These are phyloP conservation scores for Phialocephala sp. DNA, from an alignment of 2,329 filamentous ascomycete species.

Conservation along the genomic window DNA sequence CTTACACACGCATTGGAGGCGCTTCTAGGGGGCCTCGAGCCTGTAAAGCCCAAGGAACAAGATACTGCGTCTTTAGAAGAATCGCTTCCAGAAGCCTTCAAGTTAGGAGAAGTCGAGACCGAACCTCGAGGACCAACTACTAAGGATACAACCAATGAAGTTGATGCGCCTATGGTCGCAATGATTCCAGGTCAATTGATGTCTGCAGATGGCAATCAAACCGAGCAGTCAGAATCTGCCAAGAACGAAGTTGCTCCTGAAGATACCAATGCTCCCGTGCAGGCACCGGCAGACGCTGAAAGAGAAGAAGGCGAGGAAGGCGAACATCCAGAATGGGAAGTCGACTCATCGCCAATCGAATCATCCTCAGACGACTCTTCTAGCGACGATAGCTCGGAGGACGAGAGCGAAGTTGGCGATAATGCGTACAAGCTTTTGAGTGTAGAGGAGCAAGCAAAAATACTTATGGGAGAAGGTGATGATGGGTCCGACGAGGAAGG, in stretches of 20 bases:
- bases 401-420: conserved; percentile 57
- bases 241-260: neutral
- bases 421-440: conserved; percentile 75
- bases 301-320: conserved; percentile 21
- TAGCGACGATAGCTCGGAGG: conserved; percentile 59
- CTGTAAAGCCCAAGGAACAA: neutral
- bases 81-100: neutral
- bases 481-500: conserved; percentile 77
- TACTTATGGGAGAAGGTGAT: conserved; percentile 83
- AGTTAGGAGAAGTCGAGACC: neutral
- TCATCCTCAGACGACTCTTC: conserved; percentile 65
- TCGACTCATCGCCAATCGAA: conserved; percentile 77
- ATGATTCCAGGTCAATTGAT: neutral
- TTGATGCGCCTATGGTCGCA: neutral
- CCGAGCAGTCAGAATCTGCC: neutral
- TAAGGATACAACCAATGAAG: neutral
- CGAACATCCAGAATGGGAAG: conserved; percentile 80
- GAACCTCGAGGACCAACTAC: neutral
- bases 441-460: conserved; percentile 80
- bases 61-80: neutral
- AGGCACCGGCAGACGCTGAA: neutral
- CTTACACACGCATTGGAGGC: conserved; percentile 40
- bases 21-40: conserved; percentile 36
- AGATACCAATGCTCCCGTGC: neutral
- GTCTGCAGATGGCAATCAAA: neutral